Conservation (phyloP, 1,139 yeast species). For the Taphrina communis region DNA sequence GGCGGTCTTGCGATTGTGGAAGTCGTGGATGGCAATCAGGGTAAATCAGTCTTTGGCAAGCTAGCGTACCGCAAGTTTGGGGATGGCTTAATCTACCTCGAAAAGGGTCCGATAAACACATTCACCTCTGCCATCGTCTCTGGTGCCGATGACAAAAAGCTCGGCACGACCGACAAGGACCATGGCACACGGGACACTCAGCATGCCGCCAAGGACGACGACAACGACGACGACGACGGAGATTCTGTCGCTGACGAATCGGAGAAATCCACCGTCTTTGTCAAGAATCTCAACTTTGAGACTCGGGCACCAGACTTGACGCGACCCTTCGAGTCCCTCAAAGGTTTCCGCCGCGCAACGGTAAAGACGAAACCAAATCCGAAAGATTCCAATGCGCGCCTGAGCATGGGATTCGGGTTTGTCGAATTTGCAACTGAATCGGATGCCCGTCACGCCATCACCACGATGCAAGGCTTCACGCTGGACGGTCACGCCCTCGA, state of each 20-base stretch:
- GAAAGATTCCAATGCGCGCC: slow-evolving; percentile 64
- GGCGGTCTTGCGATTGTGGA: slow-evolving; percentile 97
- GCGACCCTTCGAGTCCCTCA: slow-evolving; percentile 67
- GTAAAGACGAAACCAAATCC: slow-evolving; percentile 91
- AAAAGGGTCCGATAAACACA: slow-evolving; percentile 88
- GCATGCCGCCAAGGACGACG: slow-evolving; percentile 47
- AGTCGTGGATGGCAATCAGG: slow-evolving; percentile 79
- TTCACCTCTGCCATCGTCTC: slow-evolving; percentile 57
- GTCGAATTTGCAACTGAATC: slow-evolving; percentile 82
- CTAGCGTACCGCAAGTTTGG: slow-evolving; percentile 86
- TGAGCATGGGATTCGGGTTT: slow-evolving; percentile 98
- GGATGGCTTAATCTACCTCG: slow-evolving; percentile 82
- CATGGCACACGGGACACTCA: too few relatives aligned
- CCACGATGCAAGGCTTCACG: slow-evolving; percentile 73
- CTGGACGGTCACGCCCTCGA: slow-evolving; percentile 91
- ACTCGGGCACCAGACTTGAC: slow-evolving; percentile 68
- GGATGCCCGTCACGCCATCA: slow-evolving; percentile 77
- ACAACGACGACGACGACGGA: slow-evolving; percentile 49
- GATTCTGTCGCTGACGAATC: slow-evolving; percentile 62
- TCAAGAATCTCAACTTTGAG: slow-evolving; percentile 86
- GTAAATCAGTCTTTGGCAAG: slow-evolving; percentile 86
- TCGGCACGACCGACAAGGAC: slow-evolving; percentile 46
- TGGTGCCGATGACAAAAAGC: slow-evolving; percentile 52
- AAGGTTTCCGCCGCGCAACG: slow-evolving; percentile 81
- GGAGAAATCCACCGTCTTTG: slow-evolving; percentile 83